Evolutionary conservation across 306 rosid genomes (phyloP), one percentile per base, ranked within the genome.

Genomic region (Lathyrus aphaca): DNA sequence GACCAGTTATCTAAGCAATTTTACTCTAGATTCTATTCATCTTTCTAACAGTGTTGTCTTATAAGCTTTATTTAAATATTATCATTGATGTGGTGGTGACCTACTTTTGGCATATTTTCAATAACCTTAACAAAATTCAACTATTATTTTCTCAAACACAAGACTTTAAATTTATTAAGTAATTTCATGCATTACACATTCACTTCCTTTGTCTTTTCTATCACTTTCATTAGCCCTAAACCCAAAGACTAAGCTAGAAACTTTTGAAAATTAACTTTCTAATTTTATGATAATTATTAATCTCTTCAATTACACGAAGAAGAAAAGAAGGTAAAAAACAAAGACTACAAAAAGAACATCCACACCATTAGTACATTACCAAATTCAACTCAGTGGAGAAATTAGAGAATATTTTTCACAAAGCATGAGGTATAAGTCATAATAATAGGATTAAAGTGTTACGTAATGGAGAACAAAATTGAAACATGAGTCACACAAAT

Each of bases 361-460:
- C 5, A 4, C 16, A 4, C 16, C 39, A 17, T 29, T 46, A 8
- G 7, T 21, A 11, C 10, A 2, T 46, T 46, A 7, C 21, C 44
- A 40, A 10, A 7, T 51, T 37, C 59, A 35, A 27, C n/a, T 50
- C 37, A 60, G 30, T 17, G 25, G 14, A 37, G 21, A 39, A 21
- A 29, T 10, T 30, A 30, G 16, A 72, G 62, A 48, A 61, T 38
- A n/a, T 29, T 37, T 37, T 68, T 10, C 8, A n/a, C 39, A 40
- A 68, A 54, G 53, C 27, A 53, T 63, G 68, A 64, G 13, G 69
- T 19, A 60, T 35, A 59, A 72, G 58, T 39, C 73, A 55, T 19
- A 2, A 65, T 4, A 32, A 19, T 37, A 5, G 19, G 25, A 54
- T 43, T 54, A 23, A 57, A 54, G 53, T 72, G 53, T 42, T 64